phyloP scores from a whole-genome alignment of 345 rosid genomes.

The Hirschfeldia incana region DNA sequence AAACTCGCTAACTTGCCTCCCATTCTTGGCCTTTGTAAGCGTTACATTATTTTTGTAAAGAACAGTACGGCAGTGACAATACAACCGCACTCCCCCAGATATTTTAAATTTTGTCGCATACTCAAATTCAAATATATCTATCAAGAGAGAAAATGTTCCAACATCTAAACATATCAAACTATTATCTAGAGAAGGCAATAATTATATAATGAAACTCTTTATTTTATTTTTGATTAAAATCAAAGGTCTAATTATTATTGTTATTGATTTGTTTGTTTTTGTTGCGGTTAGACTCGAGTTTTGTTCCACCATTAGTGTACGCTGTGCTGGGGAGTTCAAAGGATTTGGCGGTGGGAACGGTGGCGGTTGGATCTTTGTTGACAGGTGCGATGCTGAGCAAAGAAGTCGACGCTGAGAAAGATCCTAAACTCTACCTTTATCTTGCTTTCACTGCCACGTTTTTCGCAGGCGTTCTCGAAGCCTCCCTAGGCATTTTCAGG shows the following conservation, averaged over 20 bases:
- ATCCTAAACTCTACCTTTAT: conserved; percentile 67
- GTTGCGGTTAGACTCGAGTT: conserved; percentile 74
- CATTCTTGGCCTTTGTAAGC: conserved; percentile 86
- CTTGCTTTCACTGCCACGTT: conserved; percentile 82
- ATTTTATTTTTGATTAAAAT: not conserved
- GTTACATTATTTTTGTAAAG: not conserved
- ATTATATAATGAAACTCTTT: not conserved
- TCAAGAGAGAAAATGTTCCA: not conserved
- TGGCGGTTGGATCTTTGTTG: conserved; percentile 83
- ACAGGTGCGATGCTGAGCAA: conserved; percentile 76
- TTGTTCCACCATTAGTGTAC: conserved; percentile 84
- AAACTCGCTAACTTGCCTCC: conserved; percentile 87
- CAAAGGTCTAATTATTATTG: not conserved
- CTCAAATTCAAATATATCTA: not conserved
- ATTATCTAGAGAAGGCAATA: not conserved
- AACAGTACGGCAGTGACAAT: too few relatives aligned
- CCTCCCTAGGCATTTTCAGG: conserved; percentile 90
- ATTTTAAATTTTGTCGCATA: not conserved
- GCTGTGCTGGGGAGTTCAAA: conserved; percentile 95
- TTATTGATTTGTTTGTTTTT: not conserved
- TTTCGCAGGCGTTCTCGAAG: conserved; percentile 83
- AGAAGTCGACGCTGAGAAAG: conserved; percentile 59
- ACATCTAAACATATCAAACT: not conserved
- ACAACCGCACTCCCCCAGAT: not conserved
- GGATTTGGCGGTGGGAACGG: conserved; percentile 92